Evolutionary conservation across 495 filamentous ascomycete species (phyloP).

Genomic region (Talaromyces adpressus): DNA sequence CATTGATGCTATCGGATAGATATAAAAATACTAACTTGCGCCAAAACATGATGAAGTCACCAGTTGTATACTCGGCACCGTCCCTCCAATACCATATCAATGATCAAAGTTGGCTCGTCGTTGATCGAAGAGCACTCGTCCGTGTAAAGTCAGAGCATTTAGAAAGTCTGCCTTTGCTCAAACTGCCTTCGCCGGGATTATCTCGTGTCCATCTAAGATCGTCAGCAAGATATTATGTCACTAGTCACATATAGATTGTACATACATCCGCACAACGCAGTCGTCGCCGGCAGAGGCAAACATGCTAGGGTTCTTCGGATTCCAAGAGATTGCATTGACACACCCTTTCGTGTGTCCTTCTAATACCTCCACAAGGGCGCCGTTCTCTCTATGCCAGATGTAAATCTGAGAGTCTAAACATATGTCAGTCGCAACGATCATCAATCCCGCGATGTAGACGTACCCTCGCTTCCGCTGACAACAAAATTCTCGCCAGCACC

Average conservation of each 20-base stretch:
- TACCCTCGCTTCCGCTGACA: slow-evolving; percentile 87
- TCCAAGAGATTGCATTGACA: slow-evolving; percentile 92
- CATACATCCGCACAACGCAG: slow-evolving; percentile 76
- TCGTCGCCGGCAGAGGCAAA: slow-evolving; percentile 94
- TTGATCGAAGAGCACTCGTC: slow-evolving; percentile 38
- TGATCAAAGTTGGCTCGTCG: slow-evolving; percentile 17
- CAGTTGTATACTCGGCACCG: not conserved
- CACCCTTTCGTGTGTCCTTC: slow-evolving; percentile 66
- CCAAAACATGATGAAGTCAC: not conserved
- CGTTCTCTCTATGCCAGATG: slow-evolving; percentile 86
- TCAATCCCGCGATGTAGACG: slow-evolving; percentile 3
- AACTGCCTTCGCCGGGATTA: slow-evolving; percentile 17
- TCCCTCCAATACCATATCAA: not conserved
- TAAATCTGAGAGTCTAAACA: slow-evolving; percentile 64
- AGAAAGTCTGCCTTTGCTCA: slow-evolving; percentile 17
- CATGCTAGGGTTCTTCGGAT: slow-evolving; percentile 71
- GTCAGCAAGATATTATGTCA: slow-evolving; percentile 15
- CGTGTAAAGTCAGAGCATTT: slow-evolving; percentile 17
- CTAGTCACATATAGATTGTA: slow-evolving; percentile 10
- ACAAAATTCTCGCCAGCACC: slow-evolving; percentile 89
- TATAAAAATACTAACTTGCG: not conserved
- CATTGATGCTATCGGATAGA: not conserved
- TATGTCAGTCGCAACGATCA: slow-evolving; percentile 13
- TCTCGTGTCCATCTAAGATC: slow-evolving; percentile 34
- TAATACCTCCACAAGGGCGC: slow-evolving; percentile 64